Conservation (phyloP, 768 basidiomycete species). For the Lentinula detonsa region DNA sequence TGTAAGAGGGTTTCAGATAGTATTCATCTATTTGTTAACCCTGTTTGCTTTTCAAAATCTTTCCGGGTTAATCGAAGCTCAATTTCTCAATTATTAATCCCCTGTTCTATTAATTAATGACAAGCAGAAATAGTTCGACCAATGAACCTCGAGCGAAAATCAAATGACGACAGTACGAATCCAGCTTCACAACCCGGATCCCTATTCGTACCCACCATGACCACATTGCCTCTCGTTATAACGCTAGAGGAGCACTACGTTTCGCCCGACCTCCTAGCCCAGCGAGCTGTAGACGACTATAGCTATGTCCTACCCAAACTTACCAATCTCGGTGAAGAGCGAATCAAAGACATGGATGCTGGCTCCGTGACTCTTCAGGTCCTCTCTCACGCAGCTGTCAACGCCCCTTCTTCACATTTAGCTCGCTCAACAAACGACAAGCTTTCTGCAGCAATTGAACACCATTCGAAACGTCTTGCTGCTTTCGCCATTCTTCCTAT, state of each 20-base stretch:
- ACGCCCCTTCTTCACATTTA: not conserved
- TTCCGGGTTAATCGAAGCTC: no score
- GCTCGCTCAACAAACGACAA: not conserved
- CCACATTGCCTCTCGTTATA: not conserved
- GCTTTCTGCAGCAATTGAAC: not conserved
- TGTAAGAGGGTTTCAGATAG: not conserved
- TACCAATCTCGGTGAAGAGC: not conserved
- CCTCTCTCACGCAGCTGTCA: not conserved
- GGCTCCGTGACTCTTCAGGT: not conserved
- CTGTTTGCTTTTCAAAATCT: not conserved
- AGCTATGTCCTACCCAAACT: not conserved
- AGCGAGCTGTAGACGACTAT: not conserved
- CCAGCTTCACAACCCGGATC: no score
- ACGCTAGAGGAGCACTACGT: constrained; percentile 1
- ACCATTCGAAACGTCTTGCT: not conserved
- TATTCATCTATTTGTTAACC: not conserved
- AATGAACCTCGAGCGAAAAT: no score
- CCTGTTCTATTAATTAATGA: no score
- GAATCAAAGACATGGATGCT: not conserved
- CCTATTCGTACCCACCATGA: not conserved
- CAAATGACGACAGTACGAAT: no score
- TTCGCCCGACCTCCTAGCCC: not conserved
- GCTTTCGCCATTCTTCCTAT: constrained; percentile 1
- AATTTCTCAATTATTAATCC: no score
- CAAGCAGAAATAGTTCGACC: no score